Evolutionary conservation across 306 rosid species (phyloP).

Genomic region (Acacia confusa): DNA sequence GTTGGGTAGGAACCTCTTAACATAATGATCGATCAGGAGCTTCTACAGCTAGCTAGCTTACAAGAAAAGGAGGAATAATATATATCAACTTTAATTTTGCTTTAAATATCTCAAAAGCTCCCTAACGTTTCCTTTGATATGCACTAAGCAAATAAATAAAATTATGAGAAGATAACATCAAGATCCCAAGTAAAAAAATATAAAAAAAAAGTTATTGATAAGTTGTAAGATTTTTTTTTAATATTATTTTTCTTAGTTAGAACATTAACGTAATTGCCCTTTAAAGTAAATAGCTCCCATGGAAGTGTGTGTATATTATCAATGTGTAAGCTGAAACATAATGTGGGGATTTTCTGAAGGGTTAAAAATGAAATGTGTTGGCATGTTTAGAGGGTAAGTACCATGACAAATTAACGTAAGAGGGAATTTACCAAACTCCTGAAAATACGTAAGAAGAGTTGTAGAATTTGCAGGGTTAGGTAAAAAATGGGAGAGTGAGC

Average conservation of each 20-base stretch:
- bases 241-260: too few species aligned
- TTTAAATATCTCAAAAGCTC: neutral
- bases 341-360: neutral
- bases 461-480: conserved; percentile 17
- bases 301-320: too few species aligned
- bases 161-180: neutral
- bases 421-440: neutral
- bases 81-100: conserved; percentile 18
- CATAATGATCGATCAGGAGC: neutral
- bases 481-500: neutral
- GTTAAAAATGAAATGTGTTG: neutral
- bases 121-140: conserved; percentile 5
- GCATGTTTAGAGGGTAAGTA: neutral
- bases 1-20: conserved; percentile 8
- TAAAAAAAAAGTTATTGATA: too few species aligned
- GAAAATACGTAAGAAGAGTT: neutral
- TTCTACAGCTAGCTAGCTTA: conserved; percentile 27
- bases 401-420: neutral
- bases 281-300: too few species aligned
- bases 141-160: conserved; percentile 25
- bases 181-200: too few species aligned
- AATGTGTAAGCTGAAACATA: too few species aligned
- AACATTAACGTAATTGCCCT: too few species aligned
- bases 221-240: too few species aligned
- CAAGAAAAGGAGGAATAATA: conserved; percentile 24